Base-by-base conservation (phyloP, 768 basidiomycete species). In the Kwoniella sp. region DNA sequence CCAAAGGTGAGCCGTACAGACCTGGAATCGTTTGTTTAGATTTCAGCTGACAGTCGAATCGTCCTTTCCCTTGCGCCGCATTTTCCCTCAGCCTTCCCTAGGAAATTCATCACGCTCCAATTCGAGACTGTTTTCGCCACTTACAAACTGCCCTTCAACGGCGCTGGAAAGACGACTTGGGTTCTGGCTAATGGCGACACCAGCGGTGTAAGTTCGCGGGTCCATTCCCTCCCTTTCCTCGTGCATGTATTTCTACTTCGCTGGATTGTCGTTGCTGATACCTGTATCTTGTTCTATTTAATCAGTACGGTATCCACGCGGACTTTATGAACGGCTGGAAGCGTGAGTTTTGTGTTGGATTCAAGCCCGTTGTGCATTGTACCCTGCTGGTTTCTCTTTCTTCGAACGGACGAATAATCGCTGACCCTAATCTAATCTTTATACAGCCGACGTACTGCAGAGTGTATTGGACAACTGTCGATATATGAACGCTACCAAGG, bases 281-380 rank as follows among this genome's bases (percentile, higher is more conserved):
- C 24, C 36, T 40, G 7, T 30, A 17, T 57, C 9, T 27, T n/a
- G 29, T 29, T 29, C 22, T 21, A 2, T 9, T 9, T 7, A 44
- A 19, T 54, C 40, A 44, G 47, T 64, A 56, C 47, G 68, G 68
- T 40, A 66, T 63, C 25, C 65, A 63, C 44, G 67, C 57, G n/a
- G 67, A 68, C 58, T 68, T 68, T 29, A 64, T 64, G 58, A 68
- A 68, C 33, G 67, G 67, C 29, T 68, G 67, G 67, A 68, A 68
- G 29, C 25, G 40, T 44, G 40, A 44, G 40, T 44, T 6, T 6
- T 15, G 7, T 30, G 46, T 46, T 24, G 12, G 21, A 25, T 22
- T n/a, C n/a, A n/a, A n/a, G n/a, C n/a, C n/a, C n/a, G n/a, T n/a
- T n/a, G n/a, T n/a, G n/a, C n/a, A n/a, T n/a, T n/a, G n/a, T n/a